A percentile compares a stretch with the other conserved stretches of the same genome.
Evolutionary conservation across 331 rosid genomes (phyloP).

Genomic region (Quercus tomentella): DNA sequence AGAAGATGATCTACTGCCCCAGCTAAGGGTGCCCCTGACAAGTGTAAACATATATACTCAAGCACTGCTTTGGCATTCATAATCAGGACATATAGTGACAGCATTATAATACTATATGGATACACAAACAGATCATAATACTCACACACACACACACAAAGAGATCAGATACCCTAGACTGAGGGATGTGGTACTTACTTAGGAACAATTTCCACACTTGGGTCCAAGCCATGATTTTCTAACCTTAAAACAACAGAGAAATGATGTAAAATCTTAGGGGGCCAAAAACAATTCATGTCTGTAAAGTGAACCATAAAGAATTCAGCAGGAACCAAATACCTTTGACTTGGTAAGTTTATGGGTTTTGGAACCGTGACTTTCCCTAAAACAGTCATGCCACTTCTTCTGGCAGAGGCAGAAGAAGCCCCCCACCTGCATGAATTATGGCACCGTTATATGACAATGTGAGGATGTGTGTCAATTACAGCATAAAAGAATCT

Average conservation of each 20-base stretch:
- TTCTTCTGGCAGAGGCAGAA: conserved; percentile 74
- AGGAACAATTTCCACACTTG: conserved; percentile 97
- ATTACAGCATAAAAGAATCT: background rate
- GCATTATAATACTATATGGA: background rate
- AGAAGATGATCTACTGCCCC: conserved; percentile 88
- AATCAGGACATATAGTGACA: background rate
- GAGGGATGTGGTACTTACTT: conserved; percentile 58
- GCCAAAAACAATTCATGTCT: conserved; percentile 10
- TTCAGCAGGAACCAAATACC: conserved; percentile 41
- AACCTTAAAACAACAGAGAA: conserved; percentile 52
- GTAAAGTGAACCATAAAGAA: conserved; percentile 1
- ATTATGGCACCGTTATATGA: conserved; percentile 6
- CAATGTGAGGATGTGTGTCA: background rate
- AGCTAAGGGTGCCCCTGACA: conserved; percentile 83
- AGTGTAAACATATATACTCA: conserved; percentile 14
- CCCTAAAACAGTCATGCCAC: conserved; percentile 91
- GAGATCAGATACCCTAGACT: background rate
- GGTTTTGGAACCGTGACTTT: conserved; percentile 83
- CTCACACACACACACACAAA: conserved; percentile 3
- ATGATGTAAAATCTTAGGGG: conserved; percentile 20
- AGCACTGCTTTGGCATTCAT: conserved; percentile 3
- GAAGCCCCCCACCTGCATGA: conserved; percentile 66
- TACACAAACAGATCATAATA: background rate
- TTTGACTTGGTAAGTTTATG: conserved; percentile 93
- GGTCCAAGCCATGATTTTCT: conserved; percentile 94